These are phyloP conservation scores for Dichotomocladium elegans DNA, from an alignment of 371 early-diverging fungal genomes.

Conservation along the genomic window DNA sequence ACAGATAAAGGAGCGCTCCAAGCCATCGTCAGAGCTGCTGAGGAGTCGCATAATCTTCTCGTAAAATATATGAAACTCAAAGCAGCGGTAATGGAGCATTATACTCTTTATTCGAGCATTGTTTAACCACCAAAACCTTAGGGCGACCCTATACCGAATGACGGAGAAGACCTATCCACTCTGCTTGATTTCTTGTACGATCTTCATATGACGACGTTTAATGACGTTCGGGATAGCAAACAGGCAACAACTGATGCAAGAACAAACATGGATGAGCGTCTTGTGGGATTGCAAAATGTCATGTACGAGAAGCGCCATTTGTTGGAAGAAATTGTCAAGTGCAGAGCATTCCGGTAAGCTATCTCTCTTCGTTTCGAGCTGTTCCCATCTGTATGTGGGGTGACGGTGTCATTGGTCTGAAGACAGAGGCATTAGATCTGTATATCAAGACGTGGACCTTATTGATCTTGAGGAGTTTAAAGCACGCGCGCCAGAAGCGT, in stretches of 20 bases:
- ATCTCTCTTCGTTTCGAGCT: neutral
- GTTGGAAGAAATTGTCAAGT: conserved; percentile 41
- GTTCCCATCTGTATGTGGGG: too few species aligned
- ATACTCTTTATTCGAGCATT: too few species aligned
- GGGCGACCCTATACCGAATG: conserved; percentile 4
- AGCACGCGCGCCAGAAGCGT: conserved; percentile 27
- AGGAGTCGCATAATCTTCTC: neutral
- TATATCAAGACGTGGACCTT: conserved; percentile 44
- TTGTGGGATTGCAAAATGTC: conserved; percentile 40
- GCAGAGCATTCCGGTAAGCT: conserved; percentile 37
- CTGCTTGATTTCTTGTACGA: conserved; percentile 24
- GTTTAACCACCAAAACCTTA: conserved; percentile 19
- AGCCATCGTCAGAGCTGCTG: neutral
- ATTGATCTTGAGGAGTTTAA: conserved; percentile 37
- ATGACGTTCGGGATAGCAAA: conserved; percentile 26
- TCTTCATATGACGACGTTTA: conserved; percentile 19
- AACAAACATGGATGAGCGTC: conserved; percentile 33
- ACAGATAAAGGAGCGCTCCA: too few species aligned
- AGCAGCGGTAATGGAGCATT: neutral
- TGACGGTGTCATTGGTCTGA: neutral
- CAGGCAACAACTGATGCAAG: conserved; percentile 40
- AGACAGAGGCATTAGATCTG: conserved; percentile 24
- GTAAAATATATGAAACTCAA: neutral
- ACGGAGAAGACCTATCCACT: conserved; percentile 12
- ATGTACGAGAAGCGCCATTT: conserved; percentile 47